Conservation (phyloP, 2,329 filamentous ascomycete genomes). For the Aspergillus nomiae region DNA sequence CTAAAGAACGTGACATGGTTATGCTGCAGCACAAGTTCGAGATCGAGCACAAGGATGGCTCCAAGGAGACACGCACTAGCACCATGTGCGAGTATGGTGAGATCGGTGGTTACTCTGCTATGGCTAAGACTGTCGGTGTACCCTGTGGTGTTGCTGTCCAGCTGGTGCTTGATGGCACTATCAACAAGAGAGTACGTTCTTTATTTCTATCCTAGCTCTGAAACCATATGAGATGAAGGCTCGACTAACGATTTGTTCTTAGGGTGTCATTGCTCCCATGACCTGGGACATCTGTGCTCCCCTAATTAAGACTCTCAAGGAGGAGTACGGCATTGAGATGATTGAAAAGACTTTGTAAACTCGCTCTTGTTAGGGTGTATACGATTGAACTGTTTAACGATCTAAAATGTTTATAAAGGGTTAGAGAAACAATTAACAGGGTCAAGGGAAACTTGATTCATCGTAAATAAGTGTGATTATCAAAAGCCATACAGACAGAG, state of each 20-base stretch:
- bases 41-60: constrained; percentile 80
- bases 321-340: constrained; percentile 73
- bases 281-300: constrained; percentile 69
- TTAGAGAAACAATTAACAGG: neutral
- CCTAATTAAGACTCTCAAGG: constrained; percentile 75
- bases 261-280: constrained; percentile 76
- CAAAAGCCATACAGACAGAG: neutral
- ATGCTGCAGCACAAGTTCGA: constrained; percentile 68
- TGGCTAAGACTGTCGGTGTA: constrained; percentile 80
- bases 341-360: constrained; percentile 63
- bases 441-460: neutral
- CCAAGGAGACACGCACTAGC: constrained; percentile 73
- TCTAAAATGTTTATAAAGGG: constrained; percentile 1
- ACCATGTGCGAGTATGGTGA: constrained; percentile 83
- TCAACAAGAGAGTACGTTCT: constrained; percentile 59
- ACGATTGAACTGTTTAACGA: neutral
- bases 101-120: constrained; percentile 75
- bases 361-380: neutral
- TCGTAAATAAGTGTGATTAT: neutral
- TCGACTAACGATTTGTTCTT: neutral
- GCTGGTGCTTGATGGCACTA: constrained; percentile 74
- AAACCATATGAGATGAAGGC: neutral
- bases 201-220: neutral
- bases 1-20: constrained; percentile 82
- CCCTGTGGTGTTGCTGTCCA: constrained; percentile 75